Base-by-base conservation (phyloP, 257 asterid species). In the Solanum medicagineum region DNA sequence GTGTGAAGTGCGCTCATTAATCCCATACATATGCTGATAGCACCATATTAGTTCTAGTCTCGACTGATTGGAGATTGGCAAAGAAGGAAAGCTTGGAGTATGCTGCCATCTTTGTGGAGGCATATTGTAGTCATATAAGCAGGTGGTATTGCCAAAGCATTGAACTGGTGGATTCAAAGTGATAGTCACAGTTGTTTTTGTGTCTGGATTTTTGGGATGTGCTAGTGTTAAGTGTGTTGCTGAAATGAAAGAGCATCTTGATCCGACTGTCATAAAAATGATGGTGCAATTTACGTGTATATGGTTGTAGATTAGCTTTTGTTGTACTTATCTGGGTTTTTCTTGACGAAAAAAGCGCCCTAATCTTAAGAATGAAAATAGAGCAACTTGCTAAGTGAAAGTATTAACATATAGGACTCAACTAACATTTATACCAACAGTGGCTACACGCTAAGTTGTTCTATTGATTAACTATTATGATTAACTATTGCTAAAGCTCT, bases 1-100 rank as follows among this genome's bases (percentile, higher is more conserved):
- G 90, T 86, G 89, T 93, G 91, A 87, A 60, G 87, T 84, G 90
- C 93, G 80, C 81, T 87, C 73, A 40, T 57, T 75, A 24, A 59
- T 66, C 75, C 12, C 47, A 86, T 83, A 86, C 80, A 73, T 84
- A 36, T 86, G 81, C 73, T 51, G 60, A 51, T 85, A 77, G 89
- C 84, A 85, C 88, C 19, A 7, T 81, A 84, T 77, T 85, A 86
- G 87, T 60, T 53, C 85, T 87, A 83, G 84, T 84, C 81, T 88
- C 47, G 83, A 29, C 49, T 68, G 85, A 49, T 49, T 65, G 45
- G 60, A 81, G 80, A 60, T 19, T 53, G 80, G 22, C 42, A 74
- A 74, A 74, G 81, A 47, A 63, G 29, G 85, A 60, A 26, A 63
- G 60, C 63, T 83, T 83, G 81, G 86, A 32, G 79, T 40, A 7